phyloP scores from a whole-genome alignment of 208 protist species.

The Crithidia expoeki region DNA sequence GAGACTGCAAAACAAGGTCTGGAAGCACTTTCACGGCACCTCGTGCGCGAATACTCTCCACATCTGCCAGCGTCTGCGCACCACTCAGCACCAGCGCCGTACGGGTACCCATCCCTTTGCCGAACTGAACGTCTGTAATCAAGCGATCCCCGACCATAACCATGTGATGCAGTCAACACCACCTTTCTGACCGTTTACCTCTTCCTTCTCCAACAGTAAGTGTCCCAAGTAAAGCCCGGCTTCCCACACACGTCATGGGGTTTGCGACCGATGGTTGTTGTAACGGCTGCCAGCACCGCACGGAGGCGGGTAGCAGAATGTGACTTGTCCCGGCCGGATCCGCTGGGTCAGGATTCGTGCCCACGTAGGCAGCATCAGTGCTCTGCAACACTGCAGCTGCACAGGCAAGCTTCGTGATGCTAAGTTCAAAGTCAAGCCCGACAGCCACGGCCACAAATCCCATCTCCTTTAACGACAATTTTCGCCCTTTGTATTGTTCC shows the following conservation, averaged over 20 bases:
- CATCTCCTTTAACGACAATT: constrained; percentile 51
- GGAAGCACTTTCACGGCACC: constrained; percentile 35
- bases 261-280: constrained; percentile 32
- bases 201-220: constrained; percentile 51
- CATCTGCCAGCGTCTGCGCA: constrained; percentile 41
- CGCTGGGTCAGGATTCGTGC: constrained; percentile 69
- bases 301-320: constrained; percentile 49
- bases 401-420: constrained; percentile 57
- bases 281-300: constrained; percentile 43
- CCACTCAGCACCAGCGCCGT: constrained; percentile 65
- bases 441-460: constrained; percentile 60
- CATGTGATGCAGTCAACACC: constrained; percentile 32
- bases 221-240: constrained; percentile 51
- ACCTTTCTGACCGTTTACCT: constrained; percentile 6
- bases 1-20: constrained; percentile 46
- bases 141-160: constrained; percentile 78
- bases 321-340: constrained; percentile 42
- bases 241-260: constrained; percentile 68
- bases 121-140: constrained; percentile 70
- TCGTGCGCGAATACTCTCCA: constrained; percentile 31
- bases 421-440: constrained; percentile 62
- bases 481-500: not conserved
- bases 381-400: constrained; percentile 46
- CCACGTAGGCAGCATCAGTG: constrained; percentile 41
- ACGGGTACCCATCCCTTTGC: constrained; percentile 45